A percentile compares a stretch with the other conserved stretches of the same genome.
These are phyloP conservation scores for Cercophora newfieldiana DNA, from an alignment of 495 filamentous ascomycete species.

Conservation along the genomic window DNA sequence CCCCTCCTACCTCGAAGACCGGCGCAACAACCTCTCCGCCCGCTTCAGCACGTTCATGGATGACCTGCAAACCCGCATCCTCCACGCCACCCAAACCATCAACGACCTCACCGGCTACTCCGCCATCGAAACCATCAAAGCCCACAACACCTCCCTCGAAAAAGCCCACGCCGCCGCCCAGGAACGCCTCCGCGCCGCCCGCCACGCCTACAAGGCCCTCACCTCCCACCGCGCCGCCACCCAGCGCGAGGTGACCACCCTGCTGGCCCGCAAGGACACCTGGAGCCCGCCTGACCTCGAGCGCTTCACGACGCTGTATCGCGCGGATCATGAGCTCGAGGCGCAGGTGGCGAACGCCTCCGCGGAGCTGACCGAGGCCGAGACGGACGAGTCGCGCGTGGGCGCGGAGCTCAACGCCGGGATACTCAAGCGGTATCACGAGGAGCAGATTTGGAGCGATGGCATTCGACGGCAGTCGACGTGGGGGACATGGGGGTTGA, in stretches of 20 bases:
- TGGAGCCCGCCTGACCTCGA: slow-evolving; percentile 89
- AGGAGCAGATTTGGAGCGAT: slow-evolving; percentile 99
- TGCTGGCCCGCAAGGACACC: slow-evolving; percentile 89
- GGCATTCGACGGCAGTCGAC: slow-evolving; percentile 94
- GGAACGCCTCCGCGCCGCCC: slow-evolving; percentile 64
- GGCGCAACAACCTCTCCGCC: slow-evolving; percentile 69
- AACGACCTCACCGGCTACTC: slow-evolving; percentile 95
- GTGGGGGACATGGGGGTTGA: slow-evolving; percentile 97
- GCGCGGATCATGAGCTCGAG: slow-evolving; percentile 90
- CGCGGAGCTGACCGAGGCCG: slow-evolving; percentile 67
- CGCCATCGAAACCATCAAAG: slow-evolving; percentile 83
- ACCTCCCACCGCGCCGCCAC: slow-evolving; percentile 77
- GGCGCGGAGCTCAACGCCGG: slow-evolving; percentile 68
- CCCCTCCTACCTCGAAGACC: slow-evolving; percentile 74
- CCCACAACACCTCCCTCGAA: slow-evolving; percentile 72
- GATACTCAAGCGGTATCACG: slow-evolving; percentile 90
- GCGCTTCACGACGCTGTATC: slow-evolving; percentile 89
- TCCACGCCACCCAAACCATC: slow-evolving; percentile 80
- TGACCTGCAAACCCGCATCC: slow-evolving; percentile 77
- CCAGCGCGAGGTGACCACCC: slow-evolving; percentile 92
- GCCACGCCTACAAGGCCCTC: slow-evolving; percentile 72
- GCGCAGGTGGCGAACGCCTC: slow-evolving; percentile 77
- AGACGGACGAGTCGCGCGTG: slow-evolving; percentile 75
- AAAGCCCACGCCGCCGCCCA: slow-evolving; percentile 62
- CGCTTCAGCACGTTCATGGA: slow-evolving; percentile 83